Evolutionary conservation across 306 rosid genomes (phyloP).

Genomic region (Carpinus viminea): DNA sequence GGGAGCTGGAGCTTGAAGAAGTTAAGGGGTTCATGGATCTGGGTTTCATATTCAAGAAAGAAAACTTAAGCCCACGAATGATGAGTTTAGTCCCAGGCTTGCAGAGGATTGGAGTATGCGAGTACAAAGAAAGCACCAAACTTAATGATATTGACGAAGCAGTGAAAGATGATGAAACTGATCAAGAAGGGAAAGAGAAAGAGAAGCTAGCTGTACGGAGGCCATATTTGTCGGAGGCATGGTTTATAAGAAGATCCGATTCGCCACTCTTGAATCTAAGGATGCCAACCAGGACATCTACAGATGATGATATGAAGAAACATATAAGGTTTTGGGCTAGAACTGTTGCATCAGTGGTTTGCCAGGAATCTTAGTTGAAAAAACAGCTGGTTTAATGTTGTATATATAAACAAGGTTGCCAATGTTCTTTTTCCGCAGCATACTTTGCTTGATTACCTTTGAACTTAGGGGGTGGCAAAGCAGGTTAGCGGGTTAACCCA

Average conservation of each 20-base stretch:
- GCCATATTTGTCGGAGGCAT: conserved; percentile 87
- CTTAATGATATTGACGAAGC: conserved; percentile 3
- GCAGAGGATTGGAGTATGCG: conserved; percentile 46
- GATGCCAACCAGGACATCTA: conserved; percentile 44
- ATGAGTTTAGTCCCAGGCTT: conserved; percentile 73
- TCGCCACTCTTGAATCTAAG: conserved; percentile 61
- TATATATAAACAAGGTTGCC: too few relatives aligned
- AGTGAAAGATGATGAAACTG: conserved; percentile 1
- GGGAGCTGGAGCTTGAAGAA: conserved; percentile 85
- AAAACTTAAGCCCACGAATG: conserved; percentile 57
- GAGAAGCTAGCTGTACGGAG: conserved; percentile 40
- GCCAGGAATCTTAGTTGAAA: conserved; percentile 31
- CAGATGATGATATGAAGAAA: conserved; percentile 71
- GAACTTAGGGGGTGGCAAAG: too few relatives aligned
- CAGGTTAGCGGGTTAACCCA: too few relatives aligned
- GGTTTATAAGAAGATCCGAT: conserved; percentile 71
- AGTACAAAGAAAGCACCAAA: conserved; percentile 7
- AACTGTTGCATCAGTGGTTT: conserved; percentile 72
- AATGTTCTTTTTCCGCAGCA: too few relatives aligned
- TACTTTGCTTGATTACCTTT: too few relatives aligned
- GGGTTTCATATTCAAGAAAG: conserved; percentile 70
- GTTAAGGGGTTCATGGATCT: conserved; percentile 84
- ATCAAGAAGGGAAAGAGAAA: conserved; percentile 13
- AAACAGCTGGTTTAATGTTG: too few relatives aligned
- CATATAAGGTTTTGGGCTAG: conserved; percentile 71